Evolutionary conservation across 169 alveolate species (phyloP), one percentile per base, ranked within the genome.

Genomic region (Plasmodium adleri): DNA sequence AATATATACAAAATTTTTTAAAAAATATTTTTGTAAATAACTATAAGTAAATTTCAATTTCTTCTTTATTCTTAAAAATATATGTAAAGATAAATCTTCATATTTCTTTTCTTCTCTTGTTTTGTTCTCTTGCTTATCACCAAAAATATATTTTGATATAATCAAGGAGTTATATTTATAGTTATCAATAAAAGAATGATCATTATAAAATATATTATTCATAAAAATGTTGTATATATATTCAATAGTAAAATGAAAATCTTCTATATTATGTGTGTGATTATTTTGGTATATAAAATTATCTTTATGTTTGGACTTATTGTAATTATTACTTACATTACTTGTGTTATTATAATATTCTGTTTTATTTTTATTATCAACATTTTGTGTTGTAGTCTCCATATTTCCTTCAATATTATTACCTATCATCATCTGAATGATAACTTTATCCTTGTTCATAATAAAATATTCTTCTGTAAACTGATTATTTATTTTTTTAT

Each of bases 81-180:
- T 68, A 43, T 83, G 91, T 49, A 83, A 28, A 1, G 91, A 83
- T 83, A 83, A 22, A 56, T 83, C 91, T 68, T 83, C 91, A 83
- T 83, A 56, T 70, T 83, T 83, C 26, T 56, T 83, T 54, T 83
- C 91, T 50, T 83, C 74, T 2, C 54, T 70, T 17, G n/a, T 2
- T 76, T 45, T 39, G 24, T 12, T 26, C 17, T 78, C 52, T 26
- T 66, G 39, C 9, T 54, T 20, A 43, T 78, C 73, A 47, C 78
- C 89, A 70, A 78, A 78, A 15, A 78, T 6, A 28, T 78, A 78
- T 66, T 32, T 63, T 20, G 89, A 72, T 72, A 50, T 49, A 58
- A 45, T 15, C 7, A 78, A 78, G 1, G 45, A 26, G 10, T 59
- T 43, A 43, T 32, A 45, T 83, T 49, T 50, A 52, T 67, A 83